Evolutionary conservation across 495 filamentous ascomycete genomes (phyloP), one percentile per base, ranked within the genome.

Genomic region (Amphirosellinia nigrospora): DNA sequence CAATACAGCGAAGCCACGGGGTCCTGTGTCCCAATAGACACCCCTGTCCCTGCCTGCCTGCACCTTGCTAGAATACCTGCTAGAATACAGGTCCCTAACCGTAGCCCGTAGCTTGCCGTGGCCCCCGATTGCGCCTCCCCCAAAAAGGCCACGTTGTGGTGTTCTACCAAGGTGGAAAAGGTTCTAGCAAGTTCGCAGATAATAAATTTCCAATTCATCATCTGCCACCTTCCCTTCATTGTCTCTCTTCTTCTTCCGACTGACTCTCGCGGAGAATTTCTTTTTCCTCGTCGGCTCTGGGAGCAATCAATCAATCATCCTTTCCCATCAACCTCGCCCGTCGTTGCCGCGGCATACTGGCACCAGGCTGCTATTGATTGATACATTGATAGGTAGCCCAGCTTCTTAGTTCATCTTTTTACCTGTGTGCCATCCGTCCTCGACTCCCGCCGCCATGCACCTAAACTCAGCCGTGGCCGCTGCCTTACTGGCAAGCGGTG

Each of bases 381-480:
- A 32, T 43, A 38, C 34, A 69, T 59, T 64, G 43, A 43, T 61
- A 19, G 5, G 26, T 46, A 39, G 15, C 38, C 30, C 64, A 58
- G n/a, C 50, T 69, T 65, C 65, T 46, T 58, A n/a, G n/a, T n/a
- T n/a, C n/a, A n/a, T n/a, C n/a, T n/a, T 1, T 15, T 28, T 15
- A n/a, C 15, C 26, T 52, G 2, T 52, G 3, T 53, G 9, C 9
- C 10, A 26, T 58, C 26, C 46, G n/a, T 65, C 43, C 15, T 50
- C 32, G 4, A 41, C n/a, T 13, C 45, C 26, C 23, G 19, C 38
- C 32, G 79, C 66, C 82, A 92, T 84, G 82, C 95, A 92, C 91
- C 90, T 93, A 83, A 88, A 93, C 82, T 88, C 92, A 79, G 87
- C 91, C 76, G 89, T 90, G 73, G 88, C 91, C 77, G 89, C 90